These are phyloP conservation scores for Tanacetum coccineum DNA, from an alignment of 129 eudicot genomes.

Conservation along the genomic window DNA sequence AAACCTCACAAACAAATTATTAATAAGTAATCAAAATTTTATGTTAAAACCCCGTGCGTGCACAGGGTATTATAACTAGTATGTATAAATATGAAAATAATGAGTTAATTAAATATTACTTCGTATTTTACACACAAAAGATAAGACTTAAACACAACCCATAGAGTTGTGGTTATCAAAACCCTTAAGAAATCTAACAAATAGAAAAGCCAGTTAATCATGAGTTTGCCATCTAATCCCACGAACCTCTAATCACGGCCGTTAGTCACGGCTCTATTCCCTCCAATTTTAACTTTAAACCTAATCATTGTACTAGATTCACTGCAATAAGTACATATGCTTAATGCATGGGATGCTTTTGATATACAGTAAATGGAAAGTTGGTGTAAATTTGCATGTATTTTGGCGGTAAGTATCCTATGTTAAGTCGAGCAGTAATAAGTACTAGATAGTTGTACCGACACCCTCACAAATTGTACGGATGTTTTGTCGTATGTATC, in stretches of 20 bases:
- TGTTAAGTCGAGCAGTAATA: constrained; percentile 21
- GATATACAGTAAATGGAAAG: neutral
- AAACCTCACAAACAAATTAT: too few species aligned
- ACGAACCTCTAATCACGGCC: constrained; percentile 29
- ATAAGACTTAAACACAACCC: too few species aligned
- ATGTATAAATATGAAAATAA: too few species aligned
- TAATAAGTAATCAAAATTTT: too few species aligned
- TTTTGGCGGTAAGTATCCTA: constrained; percentile 17
- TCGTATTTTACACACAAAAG: too few species aligned
- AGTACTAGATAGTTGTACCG: constrained; percentile 11
- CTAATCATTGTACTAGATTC: constrained; percentile 1
- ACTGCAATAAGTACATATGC: constrained; percentile 9
- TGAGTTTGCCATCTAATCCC: constrained; percentile 3
- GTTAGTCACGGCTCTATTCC: constrained; percentile 6
- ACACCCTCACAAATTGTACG: constrained; percentile 17
- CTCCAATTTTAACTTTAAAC: constrained; percentile 1
- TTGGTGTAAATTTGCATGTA: neutral
- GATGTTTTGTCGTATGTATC: constrained; percentile 18
- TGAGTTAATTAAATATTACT: too few species aligned
- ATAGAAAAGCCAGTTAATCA: constrained; percentile 11
- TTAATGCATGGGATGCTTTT: neutral
- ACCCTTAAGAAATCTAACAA: neutral
- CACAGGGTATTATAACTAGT: too few species aligned
- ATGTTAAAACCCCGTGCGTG: too few species aligned
- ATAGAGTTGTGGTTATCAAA: too few species aligned